These are phyloP conservation scores for Scenedesmus sp. DNA, from an alignment of 163 green algal species.

Conservation along the genomic window DNA sequence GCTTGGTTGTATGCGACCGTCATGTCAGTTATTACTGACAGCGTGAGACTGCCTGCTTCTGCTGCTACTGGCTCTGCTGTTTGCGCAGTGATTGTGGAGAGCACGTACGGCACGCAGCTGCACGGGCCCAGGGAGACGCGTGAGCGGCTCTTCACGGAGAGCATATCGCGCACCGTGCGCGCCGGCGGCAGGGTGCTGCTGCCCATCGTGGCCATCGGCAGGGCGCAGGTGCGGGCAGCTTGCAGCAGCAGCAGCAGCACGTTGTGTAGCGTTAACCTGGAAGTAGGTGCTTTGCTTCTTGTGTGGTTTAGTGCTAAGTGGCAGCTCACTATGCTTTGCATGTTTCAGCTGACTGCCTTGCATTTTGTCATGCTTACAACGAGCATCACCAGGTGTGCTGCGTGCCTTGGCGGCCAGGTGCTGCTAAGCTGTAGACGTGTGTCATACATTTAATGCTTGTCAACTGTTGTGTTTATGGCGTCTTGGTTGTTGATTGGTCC, in stretches of 20 bases:
- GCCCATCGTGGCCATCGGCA: slow-evolving; percentile 96
- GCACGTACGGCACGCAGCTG: slow-evolving; percentile 95
- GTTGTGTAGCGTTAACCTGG: too few species aligned
- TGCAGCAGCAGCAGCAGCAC: background rate
- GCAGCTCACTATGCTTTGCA: too few species aligned
- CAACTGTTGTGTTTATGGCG: background rate
- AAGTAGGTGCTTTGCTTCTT: too few species aligned
- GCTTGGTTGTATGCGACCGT: too few species aligned
- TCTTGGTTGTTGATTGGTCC: background rate
- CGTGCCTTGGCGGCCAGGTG: too few species aligned
- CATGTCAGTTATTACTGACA: background rate
- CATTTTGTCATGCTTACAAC: too few species aligned
- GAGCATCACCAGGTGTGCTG: too few species aligned
- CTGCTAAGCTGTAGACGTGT: background rate
- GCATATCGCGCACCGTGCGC: slow-evolving; percentile 69
- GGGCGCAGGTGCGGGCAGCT: slow-evolving; percentile 77
- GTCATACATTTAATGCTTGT: background rate
- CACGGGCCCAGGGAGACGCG: slow-evolving; percentile 88
- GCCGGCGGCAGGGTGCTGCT: slow-evolving; percentile 93
- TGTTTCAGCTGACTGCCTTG: too few species aligned
- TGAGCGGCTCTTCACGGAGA: slow-evolving; percentile 86
- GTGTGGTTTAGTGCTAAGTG: too few species aligned
- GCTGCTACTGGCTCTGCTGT: slow-evolving; percentile 13
- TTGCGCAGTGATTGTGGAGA: slow-evolving; percentile 91
- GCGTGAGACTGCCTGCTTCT: slow-evolving; percentile 1